phyloP scores from a whole-genome alignment of 2,329 filamentous ascomycete genomes.

The Fusarium dimerum region DNA sequence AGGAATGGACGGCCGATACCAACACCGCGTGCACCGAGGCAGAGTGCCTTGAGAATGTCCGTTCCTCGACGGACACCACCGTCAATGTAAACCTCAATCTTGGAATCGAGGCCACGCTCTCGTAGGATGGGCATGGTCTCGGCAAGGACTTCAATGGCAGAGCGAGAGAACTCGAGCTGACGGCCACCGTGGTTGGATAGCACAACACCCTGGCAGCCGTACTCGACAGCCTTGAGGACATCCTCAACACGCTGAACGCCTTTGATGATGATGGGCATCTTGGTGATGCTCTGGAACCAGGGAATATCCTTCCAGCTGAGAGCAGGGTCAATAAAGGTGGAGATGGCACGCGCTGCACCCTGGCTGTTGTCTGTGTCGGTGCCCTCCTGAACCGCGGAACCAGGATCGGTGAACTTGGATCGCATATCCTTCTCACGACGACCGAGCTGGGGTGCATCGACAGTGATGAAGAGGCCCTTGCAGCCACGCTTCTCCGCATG shows the following conservation, averaged over 20 bases:
- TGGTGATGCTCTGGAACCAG: constrained; percentile 88
- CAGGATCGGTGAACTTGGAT: constrained; percentile 81
- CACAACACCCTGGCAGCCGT: constrained; percentile 84
- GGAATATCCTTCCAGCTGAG: constrained; percentile 92
- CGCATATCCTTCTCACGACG: constrained; percentile 98
- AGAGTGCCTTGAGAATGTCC: constrained; percentile 93
- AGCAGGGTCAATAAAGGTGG: constrained; percentile 93
- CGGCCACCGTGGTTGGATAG: constrained; percentile 95
- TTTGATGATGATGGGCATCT: constrained; percentile 95
- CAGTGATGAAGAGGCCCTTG: constrained; percentile 96
- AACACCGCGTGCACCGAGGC: constrained; percentile 86
- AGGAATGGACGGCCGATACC: constrained; percentile 94
- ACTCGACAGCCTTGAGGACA: constrained; percentile 81
- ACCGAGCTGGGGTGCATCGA: constrained; percentile 94
- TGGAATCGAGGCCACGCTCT: constrained; percentile 69
- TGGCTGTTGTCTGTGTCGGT: constrained; percentile 80
- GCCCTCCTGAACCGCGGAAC: constrained; percentile 79
- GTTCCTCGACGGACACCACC: constrained; percentile 88
- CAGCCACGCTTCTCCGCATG: constrained; percentile 91
- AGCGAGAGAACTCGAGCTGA: constrained; percentile 89
- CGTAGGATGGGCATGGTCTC: constrained; percentile 90
- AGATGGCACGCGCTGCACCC: constrained; percentile 92
- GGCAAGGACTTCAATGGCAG: constrained; percentile 84
- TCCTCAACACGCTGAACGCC: constrained; percentile 96
- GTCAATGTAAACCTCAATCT: constrained; percentile 87